Percentiles rank a stretch among this genome's conserved stretches.
phyloP scores from a whole-genome alignment of 257 asterid species.

The Nicotiana obtusifolia region DNA sequence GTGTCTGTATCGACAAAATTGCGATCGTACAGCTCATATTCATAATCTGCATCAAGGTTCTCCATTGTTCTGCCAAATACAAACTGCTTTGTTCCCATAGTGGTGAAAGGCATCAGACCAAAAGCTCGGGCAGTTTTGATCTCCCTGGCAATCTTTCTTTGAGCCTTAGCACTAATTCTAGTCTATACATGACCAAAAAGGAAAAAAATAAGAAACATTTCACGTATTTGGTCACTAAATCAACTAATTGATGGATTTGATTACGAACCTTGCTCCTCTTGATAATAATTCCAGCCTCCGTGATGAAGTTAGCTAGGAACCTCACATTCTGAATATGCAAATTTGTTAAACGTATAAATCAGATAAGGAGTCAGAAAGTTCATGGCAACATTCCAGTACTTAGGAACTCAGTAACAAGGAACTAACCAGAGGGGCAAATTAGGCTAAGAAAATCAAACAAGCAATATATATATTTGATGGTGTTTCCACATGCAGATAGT shows the following conservation, averaged over 20 bases:
- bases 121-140: constrained; percentile 96
- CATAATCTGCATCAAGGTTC: constrained; percentile 33
- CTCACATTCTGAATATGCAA: constrained; percentile 58
- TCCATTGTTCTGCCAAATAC: constrained; percentile 66
- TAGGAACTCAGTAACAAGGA: neutral
- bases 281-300: constrained; percentile 77
- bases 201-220: neutral
- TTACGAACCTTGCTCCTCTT: constrained; percentile 79
- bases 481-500: neutral
- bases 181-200: constrained; percentile 20
- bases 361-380: neutral
- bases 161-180: constrained; percentile 50
- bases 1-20: constrained; percentile 38
- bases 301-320: constrained; percentile 80
- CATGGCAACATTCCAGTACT: neutral
- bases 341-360: neutral
- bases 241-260: neutral
- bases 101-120: constrained; percentile 93
- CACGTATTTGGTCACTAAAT: neutral
- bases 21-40: constrained; percentile 24
- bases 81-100: constrained; percentile 86
- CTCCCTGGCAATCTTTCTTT: constrained; percentile 54
- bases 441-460: neutral
- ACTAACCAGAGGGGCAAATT: neutral
- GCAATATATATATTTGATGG: neutral